Conservation (phyloP, 2,329 filamentous ascomycete genomes). For the Fusarium armeniacum region DNA sequence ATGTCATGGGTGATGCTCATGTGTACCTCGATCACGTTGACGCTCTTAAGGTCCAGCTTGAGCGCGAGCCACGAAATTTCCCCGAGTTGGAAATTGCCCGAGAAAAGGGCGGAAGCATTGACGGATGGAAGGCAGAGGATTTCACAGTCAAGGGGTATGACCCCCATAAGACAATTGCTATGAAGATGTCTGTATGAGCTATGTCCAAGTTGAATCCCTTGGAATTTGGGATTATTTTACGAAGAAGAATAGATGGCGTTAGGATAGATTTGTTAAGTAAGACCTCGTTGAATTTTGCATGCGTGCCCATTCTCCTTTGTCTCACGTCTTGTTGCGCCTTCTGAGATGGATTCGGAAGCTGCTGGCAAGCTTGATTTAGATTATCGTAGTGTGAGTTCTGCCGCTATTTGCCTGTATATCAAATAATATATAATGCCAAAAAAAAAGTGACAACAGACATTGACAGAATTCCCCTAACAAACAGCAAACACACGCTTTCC, state of each 20-base stretch:
- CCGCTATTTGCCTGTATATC: not conserved
- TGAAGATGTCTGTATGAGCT: conserved; percentile 92
- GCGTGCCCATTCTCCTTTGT: not conserved
- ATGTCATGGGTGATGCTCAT: conserved; percentile 98
- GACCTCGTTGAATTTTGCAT: not conserved
- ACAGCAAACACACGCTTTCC: conserved; percentile 8
- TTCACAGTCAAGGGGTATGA: conserved; percentile 90
- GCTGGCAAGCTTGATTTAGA: too few species aligned
- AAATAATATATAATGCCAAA: not conserved
- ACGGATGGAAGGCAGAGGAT: conserved; percentile 91
- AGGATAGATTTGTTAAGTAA: conserved; percentile 16
- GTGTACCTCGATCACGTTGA: conserved; percentile 95
- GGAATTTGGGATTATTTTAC: conserved; percentile 3
- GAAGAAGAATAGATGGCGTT: conserved; percentile 40
- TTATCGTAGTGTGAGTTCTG: not conserved
- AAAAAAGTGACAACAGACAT: not conserved
- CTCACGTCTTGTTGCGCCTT: too few species aligned
- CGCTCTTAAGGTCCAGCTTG: conserved; percentile 83
- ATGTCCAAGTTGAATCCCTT: not conserved
- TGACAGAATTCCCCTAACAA: not conserved
- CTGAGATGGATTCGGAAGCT: too few species aligned
- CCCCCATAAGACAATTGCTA: conserved; percentile 90
- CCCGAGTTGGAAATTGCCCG: conserved; percentile 81
- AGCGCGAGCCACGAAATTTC: conserved; percentile 84
- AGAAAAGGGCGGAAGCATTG: conserved; percentile 80